Evolutionary conservation across 495 filamentous ascomycete species (phyloP), one percentile per base, ranked within the genome.

Genomic region (Talaromyces borbonicus): DNA sequence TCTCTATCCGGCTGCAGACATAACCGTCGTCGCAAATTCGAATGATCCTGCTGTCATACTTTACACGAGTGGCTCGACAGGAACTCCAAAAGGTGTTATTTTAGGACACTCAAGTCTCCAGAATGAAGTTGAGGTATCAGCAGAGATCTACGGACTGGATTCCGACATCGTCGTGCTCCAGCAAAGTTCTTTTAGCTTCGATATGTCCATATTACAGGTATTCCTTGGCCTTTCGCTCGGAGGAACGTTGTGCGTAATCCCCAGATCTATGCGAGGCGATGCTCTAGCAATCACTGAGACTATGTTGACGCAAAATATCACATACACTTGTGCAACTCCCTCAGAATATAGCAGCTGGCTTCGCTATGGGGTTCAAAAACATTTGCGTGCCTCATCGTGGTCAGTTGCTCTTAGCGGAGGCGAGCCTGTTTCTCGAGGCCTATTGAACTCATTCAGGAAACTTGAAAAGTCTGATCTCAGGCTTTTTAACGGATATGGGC

Each of bases 1-100:
- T 8, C 29, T 15, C 25, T 12, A 18, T 31, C 32, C 20, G 12
- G 37, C 15, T 30, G 22, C 30, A 16, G 7, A 11, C 59, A 60
- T 43, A 52, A 62, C 0, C 47, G 53, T 39, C 22, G 22, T 5
- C 29, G 43, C 48, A 15, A 12, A 36, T 27, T 25, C 56, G 18
- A 37, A 42, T 32, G 22, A 51, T 36, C 48, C 46, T 52, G 69
- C 58, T 46, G 39, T 53, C 18, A 52, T 77, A 1, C 52, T 77
- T 12, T 66, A 57, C 31, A 71, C 73, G 6, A 63, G 61, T 35
- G 60, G 60, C n/a, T 70, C 68, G 2, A 60, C 61, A 0, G 61
- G 64, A 0, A 49, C 31, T 0, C 62, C 67, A 0, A 72, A 71
- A 23, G 68, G 65, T 0, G 62, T 74, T 6, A 33, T 53, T 4